Percentiles rank a stretch among this genome's conserved stretches.
phyloP scores from a whole-genome alignment of 176 grass and related monocot genomes.

The Rhynchospora pubera region DNA sequence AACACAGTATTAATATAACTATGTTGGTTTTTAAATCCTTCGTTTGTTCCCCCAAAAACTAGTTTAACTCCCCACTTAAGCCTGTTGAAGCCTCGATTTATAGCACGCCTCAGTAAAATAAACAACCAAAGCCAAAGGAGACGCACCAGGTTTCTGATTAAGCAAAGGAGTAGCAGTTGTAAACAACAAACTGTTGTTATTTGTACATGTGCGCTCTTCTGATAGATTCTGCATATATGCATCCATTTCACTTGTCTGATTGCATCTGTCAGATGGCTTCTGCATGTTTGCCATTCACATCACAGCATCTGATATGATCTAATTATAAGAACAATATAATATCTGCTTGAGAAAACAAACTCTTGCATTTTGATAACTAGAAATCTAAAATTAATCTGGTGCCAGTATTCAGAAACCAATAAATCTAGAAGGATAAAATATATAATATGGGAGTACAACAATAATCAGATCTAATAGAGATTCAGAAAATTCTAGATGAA shows the following conservation, averaged over 20 bases:
- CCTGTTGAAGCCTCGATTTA: neutral
- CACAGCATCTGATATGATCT: slow-evolving; percentile 2
- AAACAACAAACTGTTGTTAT: neutral
- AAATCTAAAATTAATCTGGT: neutral
- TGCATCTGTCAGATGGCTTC: slow-evolving; percentile 10
- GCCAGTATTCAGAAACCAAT: neutral
- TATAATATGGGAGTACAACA: no score
- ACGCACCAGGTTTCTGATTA: slow-evolving; percentile 15
- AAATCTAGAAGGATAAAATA: no score
- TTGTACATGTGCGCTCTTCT: neutral
- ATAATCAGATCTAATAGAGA: no score
- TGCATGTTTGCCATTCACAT: neutral
- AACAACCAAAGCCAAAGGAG: neutral
- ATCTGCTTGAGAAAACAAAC: neutral
- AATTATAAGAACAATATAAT: neutral
- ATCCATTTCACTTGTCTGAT: neutral
- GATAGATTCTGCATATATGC: neutral
- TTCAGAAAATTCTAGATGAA: no score
- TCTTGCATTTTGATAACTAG: neutral
- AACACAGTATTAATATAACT: neutral
- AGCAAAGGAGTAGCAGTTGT: neutral
- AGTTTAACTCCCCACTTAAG: neutral
- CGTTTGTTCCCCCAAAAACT: neutral
- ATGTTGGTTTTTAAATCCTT: neutral
- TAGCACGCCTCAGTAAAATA: neutral